A percentile compares a stretch with the other conserved stretches of the same genome.
Conservation (phyloP, 768 basidiomycete species). For the Mrakia gelida region DNA sequence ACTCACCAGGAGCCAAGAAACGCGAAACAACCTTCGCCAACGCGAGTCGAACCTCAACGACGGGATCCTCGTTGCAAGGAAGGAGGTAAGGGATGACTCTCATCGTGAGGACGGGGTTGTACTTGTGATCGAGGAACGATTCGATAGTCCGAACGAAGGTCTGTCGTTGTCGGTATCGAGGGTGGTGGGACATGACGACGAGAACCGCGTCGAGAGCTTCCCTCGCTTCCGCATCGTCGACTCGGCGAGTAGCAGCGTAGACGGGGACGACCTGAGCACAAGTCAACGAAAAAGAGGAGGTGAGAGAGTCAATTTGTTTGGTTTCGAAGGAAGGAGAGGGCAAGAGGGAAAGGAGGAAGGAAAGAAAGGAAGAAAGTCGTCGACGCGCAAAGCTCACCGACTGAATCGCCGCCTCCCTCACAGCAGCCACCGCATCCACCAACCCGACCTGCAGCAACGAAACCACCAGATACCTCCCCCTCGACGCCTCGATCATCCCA, state of each 20-base stretch:
- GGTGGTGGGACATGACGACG: slow-evolving; percentile 41
- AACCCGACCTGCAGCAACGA: slow-evolving; percentile 60
- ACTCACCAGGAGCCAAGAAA: slow-evolving; percentile 40
- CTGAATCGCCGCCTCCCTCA: slow-evolving; percentile 68
- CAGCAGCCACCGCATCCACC: slow-evolving; percentile 74
- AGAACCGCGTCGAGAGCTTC: slow-evolving; percentile 54
- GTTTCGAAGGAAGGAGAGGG: too few species aligned
- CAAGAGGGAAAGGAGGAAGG: not conserved
- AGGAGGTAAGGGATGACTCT: slow-evolving; percentile 49
- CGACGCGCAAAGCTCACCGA: slow-evolving; percentile 53
- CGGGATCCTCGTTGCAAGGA: slow-evolving; percentile 58
- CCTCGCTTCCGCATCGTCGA: slow-evolving; percentile 37
- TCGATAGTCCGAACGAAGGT: slow-evolving; percentile 31
- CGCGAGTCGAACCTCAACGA: slow-evolving; percentile 80
- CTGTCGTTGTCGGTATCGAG: slow-evolving; percentile 32
- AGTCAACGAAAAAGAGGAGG: slow-evolving; percentile 34
- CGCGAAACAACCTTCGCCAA: slow-evolving; percentile 66
- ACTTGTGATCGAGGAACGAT: slow-evolving; percentile 50
- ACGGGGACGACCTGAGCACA: slow-evolving; percentile 38
- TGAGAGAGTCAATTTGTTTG: not conserved
- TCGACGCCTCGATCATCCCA: slow-evolving; percentile 46
- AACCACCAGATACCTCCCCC: slow-evolving; percentile 52
- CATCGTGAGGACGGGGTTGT: slow-evolving; percentile 63
- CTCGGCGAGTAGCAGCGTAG: slow-evolving; percentile 32
- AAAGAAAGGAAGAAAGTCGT: not conserved